Percentiles rank a stretch among this genome's conserved stretches.
These are phyloP conservation scores for Annulohypoxylon bovei DNA, from an alignment of 495 filamentous ascomycete genomes.

Conservation along the genomic window DNA sequence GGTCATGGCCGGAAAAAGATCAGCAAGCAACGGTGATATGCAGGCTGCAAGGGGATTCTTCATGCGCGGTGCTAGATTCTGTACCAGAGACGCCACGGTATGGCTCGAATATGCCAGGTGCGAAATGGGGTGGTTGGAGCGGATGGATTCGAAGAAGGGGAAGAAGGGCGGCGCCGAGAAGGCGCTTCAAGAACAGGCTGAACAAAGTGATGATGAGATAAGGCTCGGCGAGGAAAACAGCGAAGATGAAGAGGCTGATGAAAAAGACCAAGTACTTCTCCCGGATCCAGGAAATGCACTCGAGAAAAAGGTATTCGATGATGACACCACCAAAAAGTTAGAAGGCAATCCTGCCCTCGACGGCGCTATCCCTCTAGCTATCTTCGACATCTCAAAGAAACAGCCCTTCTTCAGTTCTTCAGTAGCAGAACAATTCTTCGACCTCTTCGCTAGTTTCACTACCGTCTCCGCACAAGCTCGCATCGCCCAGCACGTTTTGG, in stretches of 20 bases:
- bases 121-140: conserved; percentile 90
- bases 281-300: conserved; percentile 50
- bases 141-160: conserved; percentile 76
- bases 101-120: conserved; percentile 93
- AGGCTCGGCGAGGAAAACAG: conserved; percentile 50
- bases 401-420: conserved; percentile 71
- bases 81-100: conserved; percentile 71
- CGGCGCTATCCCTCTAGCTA: conserved; percentile 90
- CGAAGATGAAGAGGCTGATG: conserved; percentile 51
- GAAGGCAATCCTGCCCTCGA: conserved; percentile 82
- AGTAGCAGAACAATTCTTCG: conserved; percentile 80
- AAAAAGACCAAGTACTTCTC: conserved; percentile 49
- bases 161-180: conserved; percentile 64
- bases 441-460: conserved; percentile 75
- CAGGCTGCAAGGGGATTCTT: conserved; percentile 79
- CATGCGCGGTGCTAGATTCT: conserved; percentile 90
- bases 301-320: conserved; percentile 62
- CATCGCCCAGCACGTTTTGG: conserved; percentile 81
- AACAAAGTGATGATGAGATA: conserved; percentile 55
- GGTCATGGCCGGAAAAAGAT: conserved; percentile 81
- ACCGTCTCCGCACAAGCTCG: conserved; percentile 69
- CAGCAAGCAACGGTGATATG: conserved; percentile 86
- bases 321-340: conserved; percentile 66
- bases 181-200: conserved; percentile 54
- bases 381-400: conserved; percentile 88